Conservation (phyloP, 1,284 basidiomycete species). For the Heliocybe sulcata region DNA sequence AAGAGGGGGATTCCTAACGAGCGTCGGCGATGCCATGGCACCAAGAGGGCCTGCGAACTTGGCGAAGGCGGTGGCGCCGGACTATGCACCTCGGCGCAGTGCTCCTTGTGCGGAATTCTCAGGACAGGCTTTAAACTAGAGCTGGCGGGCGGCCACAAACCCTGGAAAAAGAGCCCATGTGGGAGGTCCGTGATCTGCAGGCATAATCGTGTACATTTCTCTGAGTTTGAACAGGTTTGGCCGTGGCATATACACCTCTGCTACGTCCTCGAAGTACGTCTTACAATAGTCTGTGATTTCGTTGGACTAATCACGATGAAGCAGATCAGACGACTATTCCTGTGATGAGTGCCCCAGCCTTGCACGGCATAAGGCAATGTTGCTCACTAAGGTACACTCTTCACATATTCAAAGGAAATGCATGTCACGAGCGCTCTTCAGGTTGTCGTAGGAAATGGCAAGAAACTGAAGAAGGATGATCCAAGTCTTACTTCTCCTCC, state of each 20-base stretch:
- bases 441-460: slow-evolving; percentile 3
- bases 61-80: neutral
- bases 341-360: neutral
- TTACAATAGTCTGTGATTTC: neutral
- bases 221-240: slow-evolving; percentile 1
- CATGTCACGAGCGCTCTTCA: neutral
- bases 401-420: neutral
- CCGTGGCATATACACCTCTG: slow-evolving; percentile 1
- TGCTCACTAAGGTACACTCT: neutral
- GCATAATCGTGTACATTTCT: too few species aligned
- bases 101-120: slow-evolving; percentile 1
- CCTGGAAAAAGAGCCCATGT: neutral
- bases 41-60: neutral
- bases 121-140: neutral
- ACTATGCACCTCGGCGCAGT: neutral
- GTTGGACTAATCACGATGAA: neutral
- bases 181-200: neutral
- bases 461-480: neutral
- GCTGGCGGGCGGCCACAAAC: neutral
- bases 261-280: slow-evolving; percentile 1
- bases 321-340: neutral
- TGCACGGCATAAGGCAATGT: neutral
- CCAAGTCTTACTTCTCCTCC: neutral
- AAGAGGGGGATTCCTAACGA: neutral
- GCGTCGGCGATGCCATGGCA: slow-evolving; percentile 3